A percentile compares a stretch with the other conserved stretches of the same genome.
These are phyloP conservation scores for Blastocystis sp. DNA, from an alignment of 352 stramenopile species.

Conservation along the genomic window DNA sequence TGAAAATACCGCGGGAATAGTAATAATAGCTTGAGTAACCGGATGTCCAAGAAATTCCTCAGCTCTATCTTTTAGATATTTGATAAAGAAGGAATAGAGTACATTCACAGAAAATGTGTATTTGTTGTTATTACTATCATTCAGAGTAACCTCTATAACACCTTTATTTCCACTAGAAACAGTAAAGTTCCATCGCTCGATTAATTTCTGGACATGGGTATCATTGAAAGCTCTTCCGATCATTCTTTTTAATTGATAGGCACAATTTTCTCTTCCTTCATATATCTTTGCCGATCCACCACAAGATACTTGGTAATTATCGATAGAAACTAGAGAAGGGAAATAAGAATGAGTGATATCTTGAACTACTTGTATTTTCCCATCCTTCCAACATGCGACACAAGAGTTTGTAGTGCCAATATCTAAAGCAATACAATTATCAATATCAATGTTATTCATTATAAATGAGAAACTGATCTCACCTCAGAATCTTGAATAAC, in stretches of 20 bases:
- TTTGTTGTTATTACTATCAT: background rate
- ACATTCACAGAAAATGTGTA: background rate
- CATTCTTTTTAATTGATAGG: constrained; percentile 40
- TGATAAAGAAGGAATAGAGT: constrained; percentile 3
- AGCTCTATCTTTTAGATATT: background rate
- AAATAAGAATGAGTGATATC: background rate
- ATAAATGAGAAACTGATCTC: background rate
- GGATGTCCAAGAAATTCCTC: background rate
- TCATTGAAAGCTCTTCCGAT: background rate
- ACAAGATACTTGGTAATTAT: background rate
- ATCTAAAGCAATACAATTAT: constrained; percentile 6
- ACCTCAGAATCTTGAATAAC: background rate
- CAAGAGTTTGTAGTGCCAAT: constrained; percentile 34
- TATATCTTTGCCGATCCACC: background rate
- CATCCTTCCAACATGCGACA: background rate
- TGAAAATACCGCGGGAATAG: constrained; percentile 23
- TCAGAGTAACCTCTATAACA: background rate
- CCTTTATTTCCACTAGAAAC: background rate
- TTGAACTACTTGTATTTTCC: background rate
- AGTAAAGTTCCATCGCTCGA: background rate
- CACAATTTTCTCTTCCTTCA: background rate
- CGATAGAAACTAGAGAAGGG: constrained; percentile 1
- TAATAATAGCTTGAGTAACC: background rate
- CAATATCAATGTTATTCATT: background rate
- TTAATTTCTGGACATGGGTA: background rate